Evolutionary conservation across 495 filamentous ascomycete genomes (phyloP).

Genomic region (Penicillium nucicola): DNA sequence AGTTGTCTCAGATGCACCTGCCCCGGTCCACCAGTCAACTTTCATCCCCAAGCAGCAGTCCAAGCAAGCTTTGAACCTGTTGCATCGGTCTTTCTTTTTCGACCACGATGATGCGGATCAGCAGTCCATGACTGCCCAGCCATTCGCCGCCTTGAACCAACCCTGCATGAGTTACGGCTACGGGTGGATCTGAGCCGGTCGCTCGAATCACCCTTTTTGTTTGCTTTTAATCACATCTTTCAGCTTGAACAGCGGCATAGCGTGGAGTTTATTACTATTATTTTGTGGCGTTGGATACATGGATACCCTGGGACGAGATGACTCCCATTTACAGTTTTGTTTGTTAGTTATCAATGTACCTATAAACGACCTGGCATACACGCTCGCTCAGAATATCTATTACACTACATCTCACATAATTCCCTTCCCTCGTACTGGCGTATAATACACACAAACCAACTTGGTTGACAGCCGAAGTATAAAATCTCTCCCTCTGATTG

Average conservation of each 20-base stretch:
- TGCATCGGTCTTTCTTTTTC: slow-evolving; percentile 48
- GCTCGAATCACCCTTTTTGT: slow-evolving; percentile 2
- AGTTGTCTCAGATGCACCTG: neutral
- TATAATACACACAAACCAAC: too few species aligned
- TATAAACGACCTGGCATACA: neutral
- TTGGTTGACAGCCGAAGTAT: neutral
- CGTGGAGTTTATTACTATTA: slow-evolving; percentile 30
- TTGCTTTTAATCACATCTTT: slow-evolving; percentile 11
- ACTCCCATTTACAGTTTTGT: neutral
- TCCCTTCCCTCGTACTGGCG: too few species aligned
- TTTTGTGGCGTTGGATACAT: slow-evolving; percentile 15
- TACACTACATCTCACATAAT: neutral
- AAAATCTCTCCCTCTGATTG: slow-evolving; percentile 4
- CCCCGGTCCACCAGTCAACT: slow-evolving; percentile 7
- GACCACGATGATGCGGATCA: slow-evolving; percentile 38
- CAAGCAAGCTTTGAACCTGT: slow-evolving; percentile 33
- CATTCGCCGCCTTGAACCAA: slow-evolving; percentile 28
- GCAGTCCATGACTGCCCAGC: slow-evolving; percentile 27
- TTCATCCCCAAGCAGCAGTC: slow-evolving; percentile 25
- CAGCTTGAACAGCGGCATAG: slow-evolving; percentile 31
- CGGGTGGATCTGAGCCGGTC: slow-evolving; percentile 35
- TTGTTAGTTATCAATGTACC: neutral
- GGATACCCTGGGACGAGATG: slow-evolving; percentile 32
- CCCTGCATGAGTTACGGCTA: slow-evolving; percentile 42
- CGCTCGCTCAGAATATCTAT: neutral